A percentile compares a stretch with the other conserved stretches of the same genome.
These are phyloP conservation scores for Vigna unguiculata DNA, from an alignment of 306 rosid genomes.

Conservation along the genomic window DNA sequence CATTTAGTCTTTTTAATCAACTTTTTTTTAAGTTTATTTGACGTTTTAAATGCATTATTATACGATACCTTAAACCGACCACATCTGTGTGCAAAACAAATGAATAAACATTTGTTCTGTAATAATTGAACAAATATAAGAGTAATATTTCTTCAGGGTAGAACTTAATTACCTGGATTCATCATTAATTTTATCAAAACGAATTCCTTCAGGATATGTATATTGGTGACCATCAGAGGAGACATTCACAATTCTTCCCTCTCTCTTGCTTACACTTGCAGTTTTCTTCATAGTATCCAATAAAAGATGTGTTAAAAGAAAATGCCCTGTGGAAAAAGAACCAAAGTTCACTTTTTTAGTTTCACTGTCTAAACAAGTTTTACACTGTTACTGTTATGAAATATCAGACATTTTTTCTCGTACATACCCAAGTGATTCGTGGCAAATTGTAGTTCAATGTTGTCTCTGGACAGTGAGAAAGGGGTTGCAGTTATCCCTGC, in stretches of 20 bases:
- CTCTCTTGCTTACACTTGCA: constrained; percentile 58
- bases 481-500: constrained; percentile 84
- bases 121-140: background rate
- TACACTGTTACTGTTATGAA: background rate
- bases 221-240: constrained; percentile 75
- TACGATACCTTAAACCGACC: no score
- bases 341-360: background rate
- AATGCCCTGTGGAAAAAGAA: constrained; percentile 67
- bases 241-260: constrained; percentile 85
- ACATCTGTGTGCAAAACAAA: background rate
- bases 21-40: no score
- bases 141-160: background rate
- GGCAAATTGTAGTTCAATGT: constrained; percentile 86
- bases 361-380: background rate
- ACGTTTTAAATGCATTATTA: no score
- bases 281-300: constrained; percentile 87
- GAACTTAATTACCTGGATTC: constrained; percentile 68
- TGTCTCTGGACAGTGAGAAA: constrained; percentile 73
- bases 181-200: constrained; percentile 67
- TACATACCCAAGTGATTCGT: constrained; percentile 75
- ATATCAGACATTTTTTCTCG: constrained; percentile 20
- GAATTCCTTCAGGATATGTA: constrained; percentile 77
- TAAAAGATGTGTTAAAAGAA: constrained; percentile 84
- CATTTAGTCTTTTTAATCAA: no score
- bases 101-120: background rate